Evolutionary conservation across 495 filamentous ascomycete genomes (phyloP).

Genomic region (Xylaria venustula): DNA sequence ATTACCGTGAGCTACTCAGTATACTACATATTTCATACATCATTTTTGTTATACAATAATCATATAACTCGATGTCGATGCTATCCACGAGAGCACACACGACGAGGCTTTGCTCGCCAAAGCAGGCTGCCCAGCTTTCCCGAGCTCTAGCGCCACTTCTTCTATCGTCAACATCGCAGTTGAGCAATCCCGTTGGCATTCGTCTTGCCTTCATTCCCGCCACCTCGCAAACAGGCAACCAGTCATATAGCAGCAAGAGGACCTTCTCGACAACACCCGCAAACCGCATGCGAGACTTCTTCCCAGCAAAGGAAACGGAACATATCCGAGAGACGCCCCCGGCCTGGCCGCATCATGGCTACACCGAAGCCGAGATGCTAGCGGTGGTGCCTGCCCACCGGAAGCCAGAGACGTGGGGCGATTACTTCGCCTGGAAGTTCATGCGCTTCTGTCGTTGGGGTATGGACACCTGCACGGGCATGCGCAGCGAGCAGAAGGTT

Average conservation of each 20-base stretch:
- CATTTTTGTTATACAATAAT: not conserved
- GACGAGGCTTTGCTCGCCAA: slow-evolving; percentile 34
- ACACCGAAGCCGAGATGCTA: slow-evolving; percentile 47
- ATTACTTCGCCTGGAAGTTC: slow-evolving; percentile 48
- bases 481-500: slow-evolving; percentile 41
- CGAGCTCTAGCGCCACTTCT: slow-evolving; percentile 26
- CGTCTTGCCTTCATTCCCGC: slow-evolving; percentile 20
- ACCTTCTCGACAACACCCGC: slow-evolving; percentile 43
- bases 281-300: slow-evolving; percentile 43
- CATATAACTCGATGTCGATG: slow-evolving; percentile 18
- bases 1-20: not conserved
- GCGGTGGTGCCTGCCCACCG: slow-evolving; percentile 41
- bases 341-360: slow-evolving; percentile 70
- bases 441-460: slow-evolving; percentile 40
- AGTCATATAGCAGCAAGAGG: slow-evolving; percentile 17
- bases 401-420: slow-evolving; percentile 34
- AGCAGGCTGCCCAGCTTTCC: slow-evolving; percentile 33
- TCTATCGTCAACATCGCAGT: slow-evolving; percentile 10
- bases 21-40: not conserved
- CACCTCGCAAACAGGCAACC: slow-evolving; percentile 3
- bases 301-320: slow-evolving; percentile 45
- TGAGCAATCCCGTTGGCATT: slow-evolving; percentile 17
- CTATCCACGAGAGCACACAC: slow-evolving; percentile 28
- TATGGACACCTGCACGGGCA: slow-evolving; percentile 47
- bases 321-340: slow-evolving; percentile 51